Base-by-base conservation (phyloP, 1,284 basidiomycete species). In the Tremellales sp. region DNA sequence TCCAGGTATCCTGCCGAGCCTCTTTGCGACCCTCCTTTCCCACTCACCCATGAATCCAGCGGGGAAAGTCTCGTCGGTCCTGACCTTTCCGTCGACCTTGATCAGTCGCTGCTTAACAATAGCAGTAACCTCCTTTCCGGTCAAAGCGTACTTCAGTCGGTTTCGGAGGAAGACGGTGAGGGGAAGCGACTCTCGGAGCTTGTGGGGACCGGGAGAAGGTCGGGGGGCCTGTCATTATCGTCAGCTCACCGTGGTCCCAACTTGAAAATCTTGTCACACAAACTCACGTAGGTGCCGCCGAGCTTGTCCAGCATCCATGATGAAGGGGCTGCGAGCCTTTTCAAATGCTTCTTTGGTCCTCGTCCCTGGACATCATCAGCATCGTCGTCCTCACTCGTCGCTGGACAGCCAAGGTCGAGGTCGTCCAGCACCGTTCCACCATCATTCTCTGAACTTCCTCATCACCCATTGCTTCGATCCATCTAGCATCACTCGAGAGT, bases 221-320 rank as follows among this genome's bases (percentile, higher is more conserved):
- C 91, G 88, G 66, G 92, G 89, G 72, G 92, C 93, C 88, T 91
- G 53, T 48, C 37, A 31, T 11, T 24, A n/a, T n/a, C n/a, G n/a
- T n/a, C n/a, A n/a, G n/a, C 24, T 17, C 3, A 17, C 31, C 43
- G 27, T 27, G 40, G 35, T 49, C 46, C 31, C 19, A 36, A 46
- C n/a, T n/a, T n/a, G n/a, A n/a, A n/a, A 7, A 12, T 22, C 24
- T 39, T 31, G 43, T 26, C 22, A 24, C 6, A n/a, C 21, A 37
- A 25, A 80, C 89, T 76, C 78, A 91, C 89, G 76, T 97, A 97
- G 70, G 91, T 96, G 62, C 94, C 94, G 78, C 89, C 87, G 72
- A 98, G 80, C 81, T 98, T 98, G 83, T 97, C 92, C 65, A 98
- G 83, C 91, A 98, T 96, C 96, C 96, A 98, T 80, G 90, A 89